Conservation (phyloP, 768 basidiomycete species). For the Nevesoporus exiguus region DNA sequence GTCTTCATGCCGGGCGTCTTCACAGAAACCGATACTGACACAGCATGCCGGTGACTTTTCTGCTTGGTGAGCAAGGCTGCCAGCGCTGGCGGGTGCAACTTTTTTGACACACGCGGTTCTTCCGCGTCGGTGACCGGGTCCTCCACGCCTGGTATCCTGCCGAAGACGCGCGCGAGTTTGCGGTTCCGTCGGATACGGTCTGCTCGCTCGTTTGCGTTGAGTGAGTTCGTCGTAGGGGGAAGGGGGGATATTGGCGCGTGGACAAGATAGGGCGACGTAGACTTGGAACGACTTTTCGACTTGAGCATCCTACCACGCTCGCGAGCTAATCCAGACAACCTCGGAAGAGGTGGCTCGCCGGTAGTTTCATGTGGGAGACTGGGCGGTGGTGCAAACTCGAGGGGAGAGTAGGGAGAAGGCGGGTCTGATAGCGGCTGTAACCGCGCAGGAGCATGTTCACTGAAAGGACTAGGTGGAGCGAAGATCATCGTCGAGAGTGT, state of each 20-base stretch:
- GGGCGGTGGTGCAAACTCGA: constrained; percentile 28
- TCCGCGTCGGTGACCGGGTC: constrained; percentile 25
- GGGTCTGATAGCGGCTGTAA: constrained; percentile 22
- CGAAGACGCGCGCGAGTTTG: constrained; percentile 81
- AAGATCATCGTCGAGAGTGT: constrained; percentile 30
- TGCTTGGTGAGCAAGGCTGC: constrained; percentile 30
- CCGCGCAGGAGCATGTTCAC: constrained; percentile 6
- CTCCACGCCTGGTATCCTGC: constrained; percentile 56
- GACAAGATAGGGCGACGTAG: constrained; percentile 25
- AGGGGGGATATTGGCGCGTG: constrained; percentile 24
- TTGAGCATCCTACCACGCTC: constrained; percentile 26
- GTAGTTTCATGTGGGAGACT: background rate
- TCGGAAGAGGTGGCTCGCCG: constrained; percentile 44
- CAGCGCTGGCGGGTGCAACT: constrained; percentile 23
- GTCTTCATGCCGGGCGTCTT: constrained; percentile 17
- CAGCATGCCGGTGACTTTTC: constrained; percentile 30
- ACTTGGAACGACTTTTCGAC: constrained; percentile 27
- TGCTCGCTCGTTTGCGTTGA: constrained; percentile 61
- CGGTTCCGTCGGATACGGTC: constrained; percentile 70
- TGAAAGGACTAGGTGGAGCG: constrained; percentile 26
- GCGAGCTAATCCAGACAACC: constrained; percentile 46
- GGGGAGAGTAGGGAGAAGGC: constrained; percentile 29
- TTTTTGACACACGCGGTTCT: constrained; percentile 24
- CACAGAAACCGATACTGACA: constrained; percentile 29
- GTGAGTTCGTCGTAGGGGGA: constrained; percentile 67